These are phyloP conservation scores for Sequoiadendron giganteum DNA, from an alignment of 75 land plant species.

Conservation along the genomic window DNA sequence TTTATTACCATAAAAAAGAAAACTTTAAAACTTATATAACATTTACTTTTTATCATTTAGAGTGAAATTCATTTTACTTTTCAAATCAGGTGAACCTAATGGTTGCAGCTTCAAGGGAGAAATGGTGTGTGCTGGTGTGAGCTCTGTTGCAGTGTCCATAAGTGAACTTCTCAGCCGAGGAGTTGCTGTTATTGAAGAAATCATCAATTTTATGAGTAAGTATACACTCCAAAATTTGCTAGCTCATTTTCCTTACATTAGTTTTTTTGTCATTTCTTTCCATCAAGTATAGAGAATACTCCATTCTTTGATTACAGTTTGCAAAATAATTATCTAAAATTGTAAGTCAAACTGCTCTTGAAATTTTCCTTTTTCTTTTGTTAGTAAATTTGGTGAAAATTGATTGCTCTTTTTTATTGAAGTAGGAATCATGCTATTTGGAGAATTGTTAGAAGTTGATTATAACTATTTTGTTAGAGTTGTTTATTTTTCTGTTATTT, in stretches of 20 bases:
- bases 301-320: neutral
- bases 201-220: constrained; percentile 30
- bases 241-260: neutral
- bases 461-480: neutral
- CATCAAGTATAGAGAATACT: neutral
- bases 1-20: neutral
- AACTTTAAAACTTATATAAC: neutral
- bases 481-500: too few species aligned
- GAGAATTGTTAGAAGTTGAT: neutral
- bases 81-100: constrained; percentile 13
- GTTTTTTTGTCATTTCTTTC: neutral
- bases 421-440: neutral
- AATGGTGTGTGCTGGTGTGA: constrained; percentile 34
- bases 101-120: constrained; percentile 9
- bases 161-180: constrained; percentile 30
- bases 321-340: neutral
- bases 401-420: neutral
- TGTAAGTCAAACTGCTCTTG: neutral
- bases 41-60: neutral
- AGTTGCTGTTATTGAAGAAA: constrained; percentile 23
- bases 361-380: neutral
- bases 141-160: constrained; percentile 38
- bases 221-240: neutral
- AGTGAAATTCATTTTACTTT: neutral
- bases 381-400: neutral